These are phyloP conservation scores for Puccinia triticina DNA, from an alignment of 1,284 basidiomycete genomes.

Conservation along the genomic window DNA sequence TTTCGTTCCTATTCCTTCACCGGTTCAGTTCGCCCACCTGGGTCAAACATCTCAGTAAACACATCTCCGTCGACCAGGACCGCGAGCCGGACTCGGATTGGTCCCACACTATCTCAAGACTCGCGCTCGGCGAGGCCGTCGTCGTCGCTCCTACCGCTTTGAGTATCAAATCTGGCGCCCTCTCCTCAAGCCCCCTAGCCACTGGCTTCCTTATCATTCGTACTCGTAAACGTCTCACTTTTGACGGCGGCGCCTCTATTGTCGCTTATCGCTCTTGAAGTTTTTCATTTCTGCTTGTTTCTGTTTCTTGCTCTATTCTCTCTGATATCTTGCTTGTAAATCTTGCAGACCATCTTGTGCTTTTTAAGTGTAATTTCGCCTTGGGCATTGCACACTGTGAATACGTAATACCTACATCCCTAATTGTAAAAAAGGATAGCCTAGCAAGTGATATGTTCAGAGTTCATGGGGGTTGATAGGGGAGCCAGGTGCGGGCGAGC, in stretches of 20 bases:
- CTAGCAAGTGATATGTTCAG: too few species aligned
- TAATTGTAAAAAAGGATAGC: too few species aligned
- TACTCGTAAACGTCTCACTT: slow-evolving; percentile 41
- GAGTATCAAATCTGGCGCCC: background rate
- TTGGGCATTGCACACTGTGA: too few species aligned
- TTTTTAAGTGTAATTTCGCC: too few species aligned
- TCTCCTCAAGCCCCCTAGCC: background rate
- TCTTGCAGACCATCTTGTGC: background rate
- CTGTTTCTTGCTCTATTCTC: too few species aligned
- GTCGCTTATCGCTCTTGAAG: slow-evolving; percentile 12
- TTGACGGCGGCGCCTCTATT: slow-evolving; percentile 39
- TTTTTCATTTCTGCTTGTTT: background rate
- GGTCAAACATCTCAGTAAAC: slow-evolving; percentile 38
- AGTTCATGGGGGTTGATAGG: too few species aligned
- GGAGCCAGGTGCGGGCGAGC: too few species aligned
- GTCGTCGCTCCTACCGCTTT: slow-evolving; percentile 40
- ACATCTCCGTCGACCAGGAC: slow-evolving; percentile 32
- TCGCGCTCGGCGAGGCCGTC: slow-evolving; percentile 21
- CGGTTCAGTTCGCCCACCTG: slow-evolving; percentile 47
- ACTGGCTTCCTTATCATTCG: slow-evolving; percentile 43
- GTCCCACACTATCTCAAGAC: background rate
- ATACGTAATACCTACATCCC: too few species aligned
- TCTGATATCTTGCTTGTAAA: background rate
- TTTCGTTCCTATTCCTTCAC: slow-evolving; percentile 30
- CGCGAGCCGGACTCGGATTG: background rate